phyloP scores from a whole-genome alignment of 2,329 filamentous ascomycete genomes.

The Aspergillus sp. region DNA sequence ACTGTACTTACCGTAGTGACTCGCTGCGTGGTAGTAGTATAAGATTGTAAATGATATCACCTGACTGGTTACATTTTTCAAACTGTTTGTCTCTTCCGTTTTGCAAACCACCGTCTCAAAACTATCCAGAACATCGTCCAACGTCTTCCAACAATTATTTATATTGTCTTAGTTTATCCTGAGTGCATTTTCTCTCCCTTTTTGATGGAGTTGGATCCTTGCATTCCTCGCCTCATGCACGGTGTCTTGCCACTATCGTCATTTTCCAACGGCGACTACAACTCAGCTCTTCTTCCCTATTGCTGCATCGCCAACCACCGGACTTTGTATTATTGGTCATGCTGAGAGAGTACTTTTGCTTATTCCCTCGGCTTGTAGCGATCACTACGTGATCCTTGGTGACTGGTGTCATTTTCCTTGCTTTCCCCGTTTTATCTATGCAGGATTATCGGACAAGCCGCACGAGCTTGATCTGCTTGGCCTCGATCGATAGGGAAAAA shows the following conservation, averaged over 20 bases:
- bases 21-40: not conserved
- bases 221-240: constrained; percentile 10
- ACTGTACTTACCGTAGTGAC: not conserved
- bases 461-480: not conserved
- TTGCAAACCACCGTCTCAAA: too few relatives aligned
- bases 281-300: not conserved
- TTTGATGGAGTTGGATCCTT: not conserved
- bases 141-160: too few relatives aligned
- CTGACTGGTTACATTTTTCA: not conserved
- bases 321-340: not conserved
- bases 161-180: too few relatives aligned
- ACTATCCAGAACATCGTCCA: too few relatives aligned
- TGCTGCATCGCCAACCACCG: not conserved
- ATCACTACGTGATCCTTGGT: not conserved
- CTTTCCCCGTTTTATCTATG: constrained; percentile 1
- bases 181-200: not conserved
- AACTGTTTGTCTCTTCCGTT: constrained; percentile 1
- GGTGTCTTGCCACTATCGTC: constrained; percentile 10
- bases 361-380: not conserved
- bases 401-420: not conserved
- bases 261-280: constrained; percentile 4
- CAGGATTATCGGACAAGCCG: not conserved
- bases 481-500: not conserved
- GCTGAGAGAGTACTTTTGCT: not conserved
- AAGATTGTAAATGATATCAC: not conserved